Conservation (phyloP, 768 basidiomycete genomes). For the Rubroboletus pulcherrimus region DNA sequence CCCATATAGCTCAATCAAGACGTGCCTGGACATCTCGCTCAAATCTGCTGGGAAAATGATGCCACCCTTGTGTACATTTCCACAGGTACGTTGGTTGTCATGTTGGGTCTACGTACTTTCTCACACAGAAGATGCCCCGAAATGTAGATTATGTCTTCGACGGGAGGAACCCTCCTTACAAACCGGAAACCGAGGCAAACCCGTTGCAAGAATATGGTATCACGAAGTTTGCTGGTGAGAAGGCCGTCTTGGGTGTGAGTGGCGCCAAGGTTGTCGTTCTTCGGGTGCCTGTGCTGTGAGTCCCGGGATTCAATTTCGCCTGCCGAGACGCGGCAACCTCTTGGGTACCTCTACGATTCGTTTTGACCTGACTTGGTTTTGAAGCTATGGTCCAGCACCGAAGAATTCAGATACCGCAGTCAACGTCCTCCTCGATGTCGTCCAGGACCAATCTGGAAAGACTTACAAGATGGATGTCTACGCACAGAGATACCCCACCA, state of each 20-base stretch:
- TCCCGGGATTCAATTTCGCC: too few relatives aligned
- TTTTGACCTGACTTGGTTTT: conserved; percentile 2
- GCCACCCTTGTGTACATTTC: conserved; percentile 89
- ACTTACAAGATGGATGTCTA: conserved; percentile 95
- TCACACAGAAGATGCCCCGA: conserved; percentile 4
- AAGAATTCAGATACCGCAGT: conserved; percentile 86
- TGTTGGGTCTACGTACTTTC: background rate
- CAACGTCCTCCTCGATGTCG: conserved; percentile 84
- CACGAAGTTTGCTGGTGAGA: conserved; percentile 85
- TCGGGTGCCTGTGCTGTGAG: conserved; percentile 86
- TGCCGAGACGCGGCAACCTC: too few relatives aligned
- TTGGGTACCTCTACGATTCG: too few relatives aligned
- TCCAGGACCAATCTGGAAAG: conserved; percentile 83
- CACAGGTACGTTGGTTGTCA: conserved; percentile 50
- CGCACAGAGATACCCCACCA: conserved; percentile 90
- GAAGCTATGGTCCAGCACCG: conserved; percentile 82
- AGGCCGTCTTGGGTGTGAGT: conserved; percentile 60
- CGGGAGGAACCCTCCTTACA: conserved; percentile 88
- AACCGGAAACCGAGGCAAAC: conserved; percentile 65
- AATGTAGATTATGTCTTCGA: conserved; percentile 90
- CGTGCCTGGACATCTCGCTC: conserved; percentile 70
- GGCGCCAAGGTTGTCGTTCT: conserved; percentile 65
- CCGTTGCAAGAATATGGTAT: conserved; percentile 87
- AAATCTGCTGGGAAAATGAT: conserved; percentile 54
- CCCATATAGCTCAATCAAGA: conserved; percentile 67